Percentiles rank a stretch among this genome's conserved stretches.
Evolutionary conservation across 2,329 filamentous ascomycete species (phyloP).

Genomic region (Aspergillus luchuensis): DNA sequence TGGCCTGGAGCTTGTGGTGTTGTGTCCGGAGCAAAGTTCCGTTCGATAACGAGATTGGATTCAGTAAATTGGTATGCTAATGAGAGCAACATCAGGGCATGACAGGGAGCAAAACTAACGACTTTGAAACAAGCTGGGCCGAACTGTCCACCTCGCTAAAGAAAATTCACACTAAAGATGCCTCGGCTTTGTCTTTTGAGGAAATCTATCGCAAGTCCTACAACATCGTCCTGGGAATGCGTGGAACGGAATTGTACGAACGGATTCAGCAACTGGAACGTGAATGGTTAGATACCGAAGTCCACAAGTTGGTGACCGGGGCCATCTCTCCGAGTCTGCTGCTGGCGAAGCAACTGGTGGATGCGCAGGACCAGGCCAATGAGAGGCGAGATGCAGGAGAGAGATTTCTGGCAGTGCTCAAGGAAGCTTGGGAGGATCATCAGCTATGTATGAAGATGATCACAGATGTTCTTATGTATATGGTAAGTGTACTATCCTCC

Average conservation of each 20-base stretch:
- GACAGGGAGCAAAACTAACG: slow-evolving; percentile 60
- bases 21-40: background rate
- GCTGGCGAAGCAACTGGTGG: slow-evolving; percentile 49
- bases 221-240: slow-evolving; percentile 87
- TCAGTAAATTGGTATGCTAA: background rate
- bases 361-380: slow-evolving; percentile 64
- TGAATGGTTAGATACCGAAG: slow-evolving; percentile 73
- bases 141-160: slow-evolving; percentile 73
- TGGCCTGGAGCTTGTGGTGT: background rate
- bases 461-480: slow-evolving; percentile 95
- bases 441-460: slow-evolving; percentile 95
- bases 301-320: slow-evolving; percentile 69
- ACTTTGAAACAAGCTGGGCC: slow-evolving; percentile 85
- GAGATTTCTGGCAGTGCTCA: slow-evolving; percentile 74
- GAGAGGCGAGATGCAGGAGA: slow-evolving; percentile 81
- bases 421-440: slow-evolving; percentile 83
- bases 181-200: slow-evolving; percentile 88
- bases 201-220: slow-evolving; percentile 93
- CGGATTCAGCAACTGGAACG: slow-evolving; percentile 79
- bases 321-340: slow-evolving; percentile 72
- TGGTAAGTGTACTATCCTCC: slow-evolving; percentile 53
- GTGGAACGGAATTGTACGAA: slow-evolving; percentile 78
- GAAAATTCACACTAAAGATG: slow-evolving; percentile 91
- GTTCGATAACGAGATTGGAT: background rate
- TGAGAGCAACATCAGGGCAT: slow-evolving; percentile 51